A percentile compares a stretch with the other conserved stretches of the same genome.
Conservation (phyloP, 495 filamentous ascomycete species). For the Xylaria flabelliformis region DNA sequence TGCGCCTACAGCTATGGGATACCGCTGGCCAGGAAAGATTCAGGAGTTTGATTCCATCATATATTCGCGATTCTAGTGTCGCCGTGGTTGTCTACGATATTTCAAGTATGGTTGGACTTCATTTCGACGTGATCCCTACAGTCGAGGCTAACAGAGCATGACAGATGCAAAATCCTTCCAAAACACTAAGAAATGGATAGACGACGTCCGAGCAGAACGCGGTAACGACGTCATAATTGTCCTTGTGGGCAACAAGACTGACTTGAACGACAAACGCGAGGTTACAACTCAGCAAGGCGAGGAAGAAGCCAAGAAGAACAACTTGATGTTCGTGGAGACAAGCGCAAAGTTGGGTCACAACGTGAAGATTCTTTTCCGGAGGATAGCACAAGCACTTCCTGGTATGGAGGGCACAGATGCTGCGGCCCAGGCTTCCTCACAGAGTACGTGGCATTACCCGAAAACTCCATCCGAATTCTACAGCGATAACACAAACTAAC, state of each 20-base stretch:
- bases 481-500: slow-evolving; percentile 34
- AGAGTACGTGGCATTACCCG: slow-evolving; percentile 55
- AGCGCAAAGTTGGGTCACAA: slow-evolving; percentile 98
- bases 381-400: slow-evolving; percentile 95
- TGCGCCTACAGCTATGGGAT: slow-evolving; percentile 97
- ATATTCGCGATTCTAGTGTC: slow-evolving; percentile 96
- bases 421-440: slow-evolving; percentile 65
- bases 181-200: slow-evolving; percentile 98
- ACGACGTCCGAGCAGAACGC: slow-evolving; percentile 94
- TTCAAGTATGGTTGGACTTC: slow-evolving; percentile 62
- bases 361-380: slow-evolving; percentile 93
- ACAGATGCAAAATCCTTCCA: slow-evolving; percentile 89
- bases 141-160: slow-evolving; percentile 28
- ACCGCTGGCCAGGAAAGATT: slow-evolving; percentile 98
- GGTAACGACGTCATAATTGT: slow-evolving; percentile 99
- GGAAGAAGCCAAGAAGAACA: slow-evolving; percentile 97
- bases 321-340: slow-evolving; percentile 97
- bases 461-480: background rate
- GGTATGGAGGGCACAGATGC: slow-evolving; percentile 92
- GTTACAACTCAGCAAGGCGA: slow-evolving; percentile 94
- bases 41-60: slow-evolving; percentile 93
- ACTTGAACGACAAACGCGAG: slow-evolving; percentile 95
- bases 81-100: slow-evolving; percentile 99
- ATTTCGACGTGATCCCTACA: background rate
- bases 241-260: slow-evolving; percentile 97